phyloP scores from a whole-genome alignment of 345 rosid genomes.

The Hevea brasiliensis region DNA sequence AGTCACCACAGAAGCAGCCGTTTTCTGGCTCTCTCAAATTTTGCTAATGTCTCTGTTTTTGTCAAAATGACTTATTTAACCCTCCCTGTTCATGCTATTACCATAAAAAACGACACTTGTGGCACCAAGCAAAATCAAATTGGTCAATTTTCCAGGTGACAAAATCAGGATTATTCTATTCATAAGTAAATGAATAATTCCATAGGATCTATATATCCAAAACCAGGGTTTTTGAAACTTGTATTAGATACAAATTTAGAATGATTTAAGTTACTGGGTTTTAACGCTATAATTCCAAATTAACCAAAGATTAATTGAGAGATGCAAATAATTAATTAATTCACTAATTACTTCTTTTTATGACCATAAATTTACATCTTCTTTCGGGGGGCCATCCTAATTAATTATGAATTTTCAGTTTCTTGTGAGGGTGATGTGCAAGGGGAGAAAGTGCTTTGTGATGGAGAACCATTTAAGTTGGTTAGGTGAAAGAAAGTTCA shows the following conservation, averaged over 20 bases:
- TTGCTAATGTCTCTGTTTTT: slow-evolving; percentile 1
- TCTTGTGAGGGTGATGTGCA: background rate
- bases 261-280: background rate
- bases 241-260: background rate
- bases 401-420: background rate
- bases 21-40: slow-evolving; percentile 13
- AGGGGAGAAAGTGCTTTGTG: slow-evolving; percentile 1
- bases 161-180: no score
- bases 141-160: background rate
- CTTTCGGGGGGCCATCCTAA: background rate
- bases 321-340: background rate
- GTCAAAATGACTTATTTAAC: slow-evolving; percentile 8
- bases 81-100: slow-evolving; percentile 4
- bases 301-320: background rate
- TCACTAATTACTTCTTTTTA: background rate
- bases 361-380: background rate
- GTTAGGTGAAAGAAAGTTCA: slow-evolving; percentile 8
- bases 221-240: background rate
- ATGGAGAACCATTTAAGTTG: background rate
- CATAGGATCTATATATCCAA: no score
- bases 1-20: slow-evolving; percentile 7
- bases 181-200: no score
- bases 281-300: no score
- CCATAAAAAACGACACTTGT: background rate
- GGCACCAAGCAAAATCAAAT: background rate